Evolutionary conservation across 345 rosid species (phyloP), one percentile per base, ranked within the genome.

Genomic region (Citrus sp.): DNA sequence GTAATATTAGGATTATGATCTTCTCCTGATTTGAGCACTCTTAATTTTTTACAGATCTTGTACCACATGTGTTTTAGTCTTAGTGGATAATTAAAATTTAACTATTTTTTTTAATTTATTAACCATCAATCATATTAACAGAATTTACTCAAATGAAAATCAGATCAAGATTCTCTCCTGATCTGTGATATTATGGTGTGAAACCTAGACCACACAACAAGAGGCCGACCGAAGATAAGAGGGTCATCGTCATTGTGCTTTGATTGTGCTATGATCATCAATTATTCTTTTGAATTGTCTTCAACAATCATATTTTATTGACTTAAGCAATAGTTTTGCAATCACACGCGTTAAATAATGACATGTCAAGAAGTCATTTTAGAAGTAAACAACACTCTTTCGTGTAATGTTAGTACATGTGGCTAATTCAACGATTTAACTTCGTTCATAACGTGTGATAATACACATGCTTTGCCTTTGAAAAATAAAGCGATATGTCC

Each of bases 11-110:
- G 0, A 32, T 32, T 4, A 32, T 4, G 0, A 32, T 32, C 0
- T 0, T 4, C 5, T 32, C 0, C 0, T 32, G 0, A 32, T 32
- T 0, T 32, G 4, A 32, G 4, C 4, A 4, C 4, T 32, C 34
- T 0, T 32, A 32, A 32, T 32, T 32, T 32, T 32, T 32, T 30
- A 30, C 0, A 30, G 0, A 30, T 30, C 4, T 30, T 30, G 4
- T 30, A 0, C 32, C 32, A 30, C 32, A 3, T 30, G 5, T 32
- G 0, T 32, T 32, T 32, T 32, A 30, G 0, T 30, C 0, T 30
- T 30, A 3, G 4, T 30, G 0, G 0, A 30, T 30, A 0, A 32
- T 32, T 32, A 32, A 0, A 0, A 32, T 32, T 32, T 32, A 32
- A 32, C 0, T 32, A 32, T 32, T 30, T 0, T 32, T 32, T 32